Evolutionary conservation across 192 early-diverging fungal species (phyloP), one percentile per base, ranked within the genome.

Genomic region (Paraglomus brasilianum): DNA sequence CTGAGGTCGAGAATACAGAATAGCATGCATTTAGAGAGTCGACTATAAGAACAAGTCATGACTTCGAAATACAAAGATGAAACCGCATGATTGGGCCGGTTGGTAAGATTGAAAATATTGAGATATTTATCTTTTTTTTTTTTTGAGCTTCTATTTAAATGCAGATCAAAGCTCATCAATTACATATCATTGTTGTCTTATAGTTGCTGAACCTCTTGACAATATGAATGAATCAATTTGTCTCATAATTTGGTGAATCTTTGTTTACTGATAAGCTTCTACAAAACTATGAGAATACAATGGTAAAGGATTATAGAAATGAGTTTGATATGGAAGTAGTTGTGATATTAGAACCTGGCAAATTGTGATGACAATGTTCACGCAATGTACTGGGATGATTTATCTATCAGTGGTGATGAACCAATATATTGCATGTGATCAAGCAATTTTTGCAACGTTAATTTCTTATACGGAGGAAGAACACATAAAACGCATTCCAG

Each of bases 381-480:
- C 13, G 58, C 38, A 60, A 60, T 60, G n/a, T n/a, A n/a, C n/a
- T n/a, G n/a, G n/a, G n/a, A n/a, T n/a, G n/a, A n/a, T n/a, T n/a
- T n/a, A n/a, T n/a, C n/a, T n/a, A n/a, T 30, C 30, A 30, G 53
- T 8, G 44, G 47, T 24, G 19, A 42, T 14, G 19, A 45, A 0
- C 30, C 1, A 6, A 46, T 19, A 46, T 22, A 63, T 63, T 63
- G 21, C 61, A 30, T 47, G 19, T 14, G 19, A 63, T 14, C 19
- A 63, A 5, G 44, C 61, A 3, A 63, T 63, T 46, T n/a, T 63
- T 63, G 9, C 7, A 11, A 0, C n/a, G 5, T 24, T 63, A 22
- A 63, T 63, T 63, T 63, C 19, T 3, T 63, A 63, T 13, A 63
- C n/a, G n/a, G n/a, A 63, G 47, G 61, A 63, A 63, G 30, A 63